Conservation (phyloP, 2,329 filamentous ascomycete genomes). For the Diaporthe longicolla region DNA sequence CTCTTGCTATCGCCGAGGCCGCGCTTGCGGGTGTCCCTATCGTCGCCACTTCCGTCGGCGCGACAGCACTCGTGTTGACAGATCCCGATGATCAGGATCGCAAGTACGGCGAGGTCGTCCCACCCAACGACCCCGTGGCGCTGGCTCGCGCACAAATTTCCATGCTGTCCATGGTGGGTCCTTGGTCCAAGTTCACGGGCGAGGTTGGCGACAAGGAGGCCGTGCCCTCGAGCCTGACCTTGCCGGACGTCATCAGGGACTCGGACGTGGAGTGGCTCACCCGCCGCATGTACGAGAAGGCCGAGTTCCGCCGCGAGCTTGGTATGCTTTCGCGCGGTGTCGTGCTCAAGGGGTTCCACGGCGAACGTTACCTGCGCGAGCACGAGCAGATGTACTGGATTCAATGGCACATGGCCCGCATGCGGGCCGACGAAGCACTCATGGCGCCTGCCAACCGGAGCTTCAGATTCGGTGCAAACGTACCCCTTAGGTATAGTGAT, state of each 20-base stretch:
- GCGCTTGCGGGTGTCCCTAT: constrained; percentile 69
- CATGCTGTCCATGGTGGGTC: constrained; percentile 72
- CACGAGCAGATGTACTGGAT: constrained; percentile 74
- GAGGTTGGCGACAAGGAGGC: constrained; percentile 58
- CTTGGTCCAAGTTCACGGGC: constrained; percentile 72
- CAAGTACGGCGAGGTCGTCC: constrained; percentile 73
- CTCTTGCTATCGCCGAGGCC: constrained; percentile 71
- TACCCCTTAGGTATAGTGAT: constrained; percentile 45
- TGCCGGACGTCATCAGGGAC: constrained; percentile 57
- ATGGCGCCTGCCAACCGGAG: constrained; percentile 41
- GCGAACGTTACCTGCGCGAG: constrained; percentile 72
- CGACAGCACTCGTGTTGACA: constrained; percentile 68
- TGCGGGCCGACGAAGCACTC: constrained; percentile 45
- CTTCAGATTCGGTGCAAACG: constrained; percentile 45
- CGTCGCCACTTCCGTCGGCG: constrained; percentile 69
- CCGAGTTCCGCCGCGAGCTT: constrained; percentile 66
- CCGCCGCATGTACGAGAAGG: constrained; percentile 72
- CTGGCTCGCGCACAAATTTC: constrained; percentile 74
- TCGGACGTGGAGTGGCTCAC: constrained; percentile 68
- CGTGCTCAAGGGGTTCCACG: constrained; percentile 71
- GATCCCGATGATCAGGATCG: constrained; percentile 63
- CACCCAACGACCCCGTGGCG: constrained; percentile 73
- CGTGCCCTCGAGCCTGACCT: constrained; percentile 45
- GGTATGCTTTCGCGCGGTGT: constrained; percentile 71
- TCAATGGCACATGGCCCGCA: constrained; percentile 53